Percentiles rank a stretch among this genome's conserved stretches.
phyloP scores from a whole-genome alignment of 2,329 filamentous ascomycete species.

The Pyrenophora seminiperda region DNA sequence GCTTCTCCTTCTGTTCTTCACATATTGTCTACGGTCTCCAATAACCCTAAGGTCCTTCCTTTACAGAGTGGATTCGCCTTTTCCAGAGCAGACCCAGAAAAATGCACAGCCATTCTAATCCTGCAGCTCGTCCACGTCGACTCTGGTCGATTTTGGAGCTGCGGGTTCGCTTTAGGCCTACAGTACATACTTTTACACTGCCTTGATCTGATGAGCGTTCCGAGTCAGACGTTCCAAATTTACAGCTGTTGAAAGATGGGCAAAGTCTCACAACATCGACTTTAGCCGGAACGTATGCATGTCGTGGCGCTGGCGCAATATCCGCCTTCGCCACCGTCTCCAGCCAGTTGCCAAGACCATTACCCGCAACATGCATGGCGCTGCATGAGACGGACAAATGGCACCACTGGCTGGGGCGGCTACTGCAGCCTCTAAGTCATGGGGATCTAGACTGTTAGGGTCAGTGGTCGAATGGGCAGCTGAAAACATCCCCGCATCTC shows the following conservation, averaged over 20 bases:
- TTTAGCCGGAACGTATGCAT: neutral
- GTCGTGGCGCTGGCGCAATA: constrained; percentile 9
- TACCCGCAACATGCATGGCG: constrained; percentile 15
- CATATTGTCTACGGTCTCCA: constrained; percentile 40
- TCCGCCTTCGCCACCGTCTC: constrained; percentile 9
- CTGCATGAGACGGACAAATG: constrained; percentile 21
- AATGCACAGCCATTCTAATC: constrained; percentile 49
- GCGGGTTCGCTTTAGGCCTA: constrained; percentile 50
- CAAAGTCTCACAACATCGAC: neutral
- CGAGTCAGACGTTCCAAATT: neutral
- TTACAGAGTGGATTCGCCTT: constrained; percentile 34
- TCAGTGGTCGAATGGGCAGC: constrained; percentile 16
- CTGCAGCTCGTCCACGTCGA: constrained; percentile 45
- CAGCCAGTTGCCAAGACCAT: constrained; percentile 8
- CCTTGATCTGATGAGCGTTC: neutral
- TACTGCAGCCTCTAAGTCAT: constrained; percentile 8
- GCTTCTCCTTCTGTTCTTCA: constrained; percentile 27
- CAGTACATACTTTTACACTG: constrained; percentile 37
- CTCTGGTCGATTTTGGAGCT: constrained; percentile 43
- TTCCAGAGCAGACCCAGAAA: constrained; percentile 44
- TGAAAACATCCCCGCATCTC: constrained; percentile 26
- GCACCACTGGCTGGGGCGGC: constrained; percentile 5
- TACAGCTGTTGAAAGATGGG: neutral
- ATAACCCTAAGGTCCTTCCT: constrained; percentile 35
- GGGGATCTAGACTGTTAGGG: constrained; percentile 18